These are phyloP conservation scores for Colletotrichum lentis DNA, from an alignment of 2,329 filamentous ascomycete species.

Conservation along the genomic window DNA sequence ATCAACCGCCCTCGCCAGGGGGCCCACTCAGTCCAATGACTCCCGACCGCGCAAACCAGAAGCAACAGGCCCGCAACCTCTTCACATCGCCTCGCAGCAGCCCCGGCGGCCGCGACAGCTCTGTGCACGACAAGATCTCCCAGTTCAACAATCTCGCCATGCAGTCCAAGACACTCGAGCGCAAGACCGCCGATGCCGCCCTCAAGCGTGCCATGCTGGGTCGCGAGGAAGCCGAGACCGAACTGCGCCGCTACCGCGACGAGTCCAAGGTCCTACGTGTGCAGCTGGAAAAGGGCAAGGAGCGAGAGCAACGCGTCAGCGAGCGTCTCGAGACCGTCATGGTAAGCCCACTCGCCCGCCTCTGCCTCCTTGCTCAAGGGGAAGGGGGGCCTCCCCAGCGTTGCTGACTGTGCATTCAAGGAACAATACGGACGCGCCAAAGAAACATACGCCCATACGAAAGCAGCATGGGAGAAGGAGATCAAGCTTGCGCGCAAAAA, in stretches of 20 bases:
- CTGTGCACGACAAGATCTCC: constrained; percentile 72
- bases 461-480: constrained; percentile 77
- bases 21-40: constrained; percentile 68
- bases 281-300: constrained; percentile 70
- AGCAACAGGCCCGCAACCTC: constrained; percentile 50
- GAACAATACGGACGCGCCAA: constrained; percentile 76
- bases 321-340: constrained; percentile 74
- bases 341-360: constrained; percentile 54
- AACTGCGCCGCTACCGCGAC: constrained; percentile 69
- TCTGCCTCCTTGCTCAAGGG: not conserved
- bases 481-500: constrained; percentile 75
- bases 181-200: constrained; percentile 71
- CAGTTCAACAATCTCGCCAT: constrained; percentile 75
- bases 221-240: constrained; percentile 75
- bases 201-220: constrained; percentile 72
- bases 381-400: not conserved
- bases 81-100: constrained; percentile 50
- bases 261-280: constrained; percentile 64
- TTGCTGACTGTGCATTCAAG: constrained; percentile 51
- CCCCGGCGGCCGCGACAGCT: constrained; percentile 59
- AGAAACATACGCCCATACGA: constrained; percentile 72
- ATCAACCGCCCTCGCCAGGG: constrained; percentile 60
- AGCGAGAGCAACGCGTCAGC: constrained; percentile 71
- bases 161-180: constrained; percentile 68
- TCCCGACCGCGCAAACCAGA: constrained; percentile 69